Conservation (phyloP, 2,329 filamentous ascomycete genomes). For the Alternaria alternata region DNA sequence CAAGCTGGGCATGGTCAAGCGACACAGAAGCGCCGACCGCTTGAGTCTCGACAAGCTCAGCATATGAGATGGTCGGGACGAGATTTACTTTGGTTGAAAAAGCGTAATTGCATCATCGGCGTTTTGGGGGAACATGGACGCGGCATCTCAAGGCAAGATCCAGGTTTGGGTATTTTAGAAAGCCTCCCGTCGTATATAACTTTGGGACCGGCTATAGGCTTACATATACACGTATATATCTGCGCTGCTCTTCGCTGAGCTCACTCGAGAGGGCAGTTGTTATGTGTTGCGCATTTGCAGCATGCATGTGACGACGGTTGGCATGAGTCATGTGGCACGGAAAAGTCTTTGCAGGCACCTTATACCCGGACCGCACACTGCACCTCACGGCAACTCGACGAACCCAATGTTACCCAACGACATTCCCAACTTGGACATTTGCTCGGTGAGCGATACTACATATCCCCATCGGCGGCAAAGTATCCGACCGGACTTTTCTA, state of each 20-base stretch:
- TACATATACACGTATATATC: conserved; percentile 18
- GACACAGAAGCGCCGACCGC: conserved; percentile 76
- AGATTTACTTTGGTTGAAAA: conserved; percentile 9
- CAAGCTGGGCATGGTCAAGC: conserved; percentile 77
- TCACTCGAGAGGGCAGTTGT: neutral
- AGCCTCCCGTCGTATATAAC: conserved; percentile 14
- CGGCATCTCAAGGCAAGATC: conserved; percentile 7
- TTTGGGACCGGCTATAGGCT: conserved; percentile 3
- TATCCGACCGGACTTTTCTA: conserved; percentile 10
- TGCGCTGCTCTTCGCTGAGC: conserved; percentile 19
- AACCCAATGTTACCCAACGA: neutral
- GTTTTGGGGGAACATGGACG: conserved; percentile 32
- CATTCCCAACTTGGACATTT: neutral
- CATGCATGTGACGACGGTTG: conserved; percentile 18
- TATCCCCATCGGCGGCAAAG: neutral
- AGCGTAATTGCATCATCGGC: conserved; percentile 38
- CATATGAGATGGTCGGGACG: conserved; percentile 59
- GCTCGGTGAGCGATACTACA: neutral
- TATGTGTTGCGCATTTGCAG: neutral
- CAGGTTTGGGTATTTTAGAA: conserved; percentile 11
- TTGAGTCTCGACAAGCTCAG: conserved; percentile 78
- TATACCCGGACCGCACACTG: neutral
- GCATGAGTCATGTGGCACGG: conserved; percentile 13
- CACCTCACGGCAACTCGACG: neutral
- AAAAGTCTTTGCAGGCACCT: neutral